Percentiles rank a stretch among this genome's conserved stretches.
phyloP scores from a whole-genome alignment of 345 rosid species.

The Raphanus sativus region DNA sequence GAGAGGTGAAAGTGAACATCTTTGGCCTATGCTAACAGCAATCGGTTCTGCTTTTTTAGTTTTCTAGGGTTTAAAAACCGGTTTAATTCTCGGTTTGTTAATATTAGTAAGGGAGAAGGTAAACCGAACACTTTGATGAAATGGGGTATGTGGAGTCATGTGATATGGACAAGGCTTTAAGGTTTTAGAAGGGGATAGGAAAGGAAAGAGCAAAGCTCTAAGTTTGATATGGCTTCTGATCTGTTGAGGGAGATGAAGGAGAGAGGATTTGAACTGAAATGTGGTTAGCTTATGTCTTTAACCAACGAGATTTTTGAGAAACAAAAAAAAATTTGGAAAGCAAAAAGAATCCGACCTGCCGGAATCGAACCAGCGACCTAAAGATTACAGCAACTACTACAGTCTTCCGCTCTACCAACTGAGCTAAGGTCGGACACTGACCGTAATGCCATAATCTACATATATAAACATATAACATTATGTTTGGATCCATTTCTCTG shows the following conservation, averaged over 20 bases:
- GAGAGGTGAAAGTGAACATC: constrained; percentile 31
- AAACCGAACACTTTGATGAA: constrained; percentile 57
- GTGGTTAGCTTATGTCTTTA: background rate
- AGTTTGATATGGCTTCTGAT: constrained; percentile 56
- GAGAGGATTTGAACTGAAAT: constrained; percentile 62
- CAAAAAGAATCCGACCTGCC: constrained; percentile 26
- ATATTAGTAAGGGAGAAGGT: constrained; percentile 40
- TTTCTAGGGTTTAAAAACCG: constrained; percentile 18
- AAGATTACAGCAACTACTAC: constrained; percentile 56
- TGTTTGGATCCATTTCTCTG: background rate
- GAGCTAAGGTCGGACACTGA: constrained; percentile 72
- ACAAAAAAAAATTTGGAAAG: background rate
- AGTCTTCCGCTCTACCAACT: constrained; percentile 98
- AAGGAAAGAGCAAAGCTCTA: constrained; percentile 59
- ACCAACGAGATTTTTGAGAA: constrained; percentile 23
- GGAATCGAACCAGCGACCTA: constrained; percentile 65
- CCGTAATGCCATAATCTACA: accelerated
- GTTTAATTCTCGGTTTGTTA: constrained; percentile 8
- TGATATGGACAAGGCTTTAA: constrained; percentile 48
- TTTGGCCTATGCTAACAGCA: background rate
- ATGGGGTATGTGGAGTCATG: constrained; percentile 63
- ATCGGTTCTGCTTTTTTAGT: background rate
- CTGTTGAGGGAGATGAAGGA: constrained; percentile 79
- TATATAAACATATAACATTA: background rate
- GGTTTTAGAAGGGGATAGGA: constrained; percentile 58